Evolutionary conservation across 1,284 basidiomycete species (phyloP).

Genomic region (Chondrostereum purpureum): DNA sequence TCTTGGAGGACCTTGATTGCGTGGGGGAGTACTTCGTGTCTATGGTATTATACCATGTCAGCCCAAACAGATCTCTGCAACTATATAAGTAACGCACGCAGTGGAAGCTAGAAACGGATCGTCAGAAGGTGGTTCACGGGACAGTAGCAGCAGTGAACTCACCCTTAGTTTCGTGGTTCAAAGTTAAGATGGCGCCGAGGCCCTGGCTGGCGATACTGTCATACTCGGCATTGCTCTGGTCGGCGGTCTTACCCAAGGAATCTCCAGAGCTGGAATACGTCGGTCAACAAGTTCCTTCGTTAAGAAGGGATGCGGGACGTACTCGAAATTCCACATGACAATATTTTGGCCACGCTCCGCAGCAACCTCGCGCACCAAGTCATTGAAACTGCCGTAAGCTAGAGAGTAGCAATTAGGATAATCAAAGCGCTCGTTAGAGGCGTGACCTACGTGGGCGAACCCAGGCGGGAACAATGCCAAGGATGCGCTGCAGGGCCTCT

Average conservation of each 20-base stretch:
- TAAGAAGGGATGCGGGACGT: background rate
- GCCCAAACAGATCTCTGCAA: background rate
- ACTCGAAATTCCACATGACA: constrained; percentile 6
- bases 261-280: background rate
- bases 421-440: background rate
- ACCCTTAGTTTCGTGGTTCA: constrained; percentile 39
- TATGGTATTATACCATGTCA: background rate
- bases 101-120: constrained; percentile 26
- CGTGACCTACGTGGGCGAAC: constrained; percentile 34
- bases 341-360: constrained; percentile 1
- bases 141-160: constrained; percentile 6
- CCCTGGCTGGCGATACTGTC: constrained; percentile 20
- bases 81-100: constrained; percentile 25
- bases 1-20: constrained; percentile 2
- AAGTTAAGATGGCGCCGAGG: constrained; percentile 32
- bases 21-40: constrained; percentile 4
- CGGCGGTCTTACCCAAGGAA: background rate
- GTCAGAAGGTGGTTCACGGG: background rate
- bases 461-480: constrained; percentile 40
- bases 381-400: constrained; percentile 47
- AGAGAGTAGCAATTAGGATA: constrained; percentile 1
- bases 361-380: constrained; percentile 39
- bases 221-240: constrained; percentile 16
- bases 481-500: constrained; percentile 44
- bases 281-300: background rate